phyloP scores from a whole-genome alignment of 1,284 basidiomycete species.

The Phylloboletellus chloephorus region DNA sequence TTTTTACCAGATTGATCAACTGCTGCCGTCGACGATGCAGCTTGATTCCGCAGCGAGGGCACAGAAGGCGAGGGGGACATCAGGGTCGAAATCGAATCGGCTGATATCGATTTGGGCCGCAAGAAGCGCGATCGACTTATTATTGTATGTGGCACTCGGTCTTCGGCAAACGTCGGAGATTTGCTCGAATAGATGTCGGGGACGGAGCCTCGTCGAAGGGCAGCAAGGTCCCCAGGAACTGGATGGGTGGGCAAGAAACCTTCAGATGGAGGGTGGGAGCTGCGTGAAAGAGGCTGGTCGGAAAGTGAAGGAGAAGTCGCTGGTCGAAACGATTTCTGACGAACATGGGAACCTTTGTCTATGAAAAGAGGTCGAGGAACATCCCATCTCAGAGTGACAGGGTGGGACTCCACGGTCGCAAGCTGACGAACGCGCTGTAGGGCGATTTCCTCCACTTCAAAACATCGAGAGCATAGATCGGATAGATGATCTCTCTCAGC shows the following conservation, averaged over 20 bases:
- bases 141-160: conserved; percentile 13
- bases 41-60: conserved; percentile 3
- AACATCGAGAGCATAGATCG: conserved; percentile 29
- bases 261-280: conserved; percentile 2
- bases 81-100: conserved; percentile 28
- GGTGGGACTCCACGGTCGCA: conserved; percentile 11
- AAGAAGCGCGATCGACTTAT: conserved; percentile 20
- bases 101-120: conserved; percentile 31
- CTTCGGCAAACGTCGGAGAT: conserved; percentile 15
- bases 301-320: conserved; percentile 12
- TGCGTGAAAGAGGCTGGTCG: conserved; percentile 4
- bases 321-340: conserved; percentile 12
- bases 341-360: conserved; percentile 4
- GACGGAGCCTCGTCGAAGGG: conserved; percentile 30
- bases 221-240: conserved; percentile 5
- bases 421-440: conserved; percentile 28
- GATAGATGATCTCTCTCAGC: conserved; percentile 23
- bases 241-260: background rate
- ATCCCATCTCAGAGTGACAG: conserved; percentile 19
- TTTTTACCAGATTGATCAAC: conserved; percentile 27
- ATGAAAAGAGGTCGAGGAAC: conserved; percentile 2
- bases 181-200: conserved; percentile 23
- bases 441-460: conserved; percentile 28
- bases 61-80: conserved; percentile 7
- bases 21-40: conserved; percentile 4